Base-by-base conservation (phyloP, 2,329 filamentous ascomycete species). In the Venturia pyrina region DNA sequence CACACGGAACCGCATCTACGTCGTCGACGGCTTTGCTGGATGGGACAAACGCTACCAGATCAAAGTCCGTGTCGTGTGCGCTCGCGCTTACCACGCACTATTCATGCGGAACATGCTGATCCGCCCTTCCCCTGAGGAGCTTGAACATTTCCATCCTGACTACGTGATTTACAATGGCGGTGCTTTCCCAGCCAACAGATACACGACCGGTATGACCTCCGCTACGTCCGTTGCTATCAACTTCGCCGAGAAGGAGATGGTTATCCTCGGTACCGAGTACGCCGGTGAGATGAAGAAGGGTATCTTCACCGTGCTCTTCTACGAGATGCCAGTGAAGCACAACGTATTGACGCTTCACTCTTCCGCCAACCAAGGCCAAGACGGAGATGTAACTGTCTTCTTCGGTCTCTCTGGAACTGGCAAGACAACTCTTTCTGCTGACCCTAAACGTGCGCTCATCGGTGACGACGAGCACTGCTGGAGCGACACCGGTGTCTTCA, bases 31-130 rank as follows among this genome's bases (percentile, higher is more conserved):
- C 70, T 99, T 89, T 77, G 95, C 95, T 71, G 95, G 95, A 78
- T 99, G 95, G 95, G 95, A 99, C 74, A 89, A 96, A 83, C 93
- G 95, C 79, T 99, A 99, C 85, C 87, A 93, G 71, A 98, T 99
- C 82, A 90, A 88, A 74, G 95, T 99, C 73, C 93, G 95, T 75
- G 93, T 99, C 70, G 93, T 99, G 76, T 99, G 95, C 82, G 95
- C 95, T 71, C 93, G 95, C 77, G 95, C 95, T 79, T 99, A 99
- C 85, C 95, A 99, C 85, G 95, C 95, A 69, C 87, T 99, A 70
- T 99, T 99, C 87, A 99, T 99, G 95, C 91, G 93, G 77, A 99
- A 99, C 85, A 99, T 99, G 95, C 89, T 99, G 76, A 99, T 99
- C 83, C 90, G 95, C 72, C 95, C 95, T 69, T 83, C 88, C 64